Evolutionary conservation across 208 protist species (phyloP).

Genomic region (Willaertia magna): DNA sequence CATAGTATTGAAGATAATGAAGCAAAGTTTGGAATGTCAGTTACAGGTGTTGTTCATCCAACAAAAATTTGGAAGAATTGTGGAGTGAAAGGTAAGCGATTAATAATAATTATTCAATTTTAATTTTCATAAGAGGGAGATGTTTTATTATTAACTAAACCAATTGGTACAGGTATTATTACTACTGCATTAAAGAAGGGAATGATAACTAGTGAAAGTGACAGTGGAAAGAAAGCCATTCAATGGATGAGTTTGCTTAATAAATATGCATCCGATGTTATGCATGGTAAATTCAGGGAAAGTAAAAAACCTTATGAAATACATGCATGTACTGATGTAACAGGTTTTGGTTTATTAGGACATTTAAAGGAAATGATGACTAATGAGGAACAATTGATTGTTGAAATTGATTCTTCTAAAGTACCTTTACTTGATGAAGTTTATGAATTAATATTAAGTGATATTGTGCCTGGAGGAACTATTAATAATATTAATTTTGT

Average conservation of each 20-base stretch:
- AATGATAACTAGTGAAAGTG: background rate
- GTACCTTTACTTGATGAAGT: background rate
- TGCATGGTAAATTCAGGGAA: background rate
- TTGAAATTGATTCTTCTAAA: background rate
- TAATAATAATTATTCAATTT: no score
- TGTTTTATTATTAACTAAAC: slow-evolving; percentile 52
- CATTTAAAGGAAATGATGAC: slow-evolving; percentile 27
- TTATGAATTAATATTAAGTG: background rate
- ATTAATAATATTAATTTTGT: slow-evolving; percentile 8
- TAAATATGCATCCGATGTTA: background rate
- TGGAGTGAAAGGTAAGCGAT: no score
- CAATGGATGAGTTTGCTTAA: background rate
- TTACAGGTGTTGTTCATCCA: slow-evolving; percentile 26
- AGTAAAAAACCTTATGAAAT: slow-evolving; percentile 6
- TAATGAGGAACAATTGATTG: background rate
- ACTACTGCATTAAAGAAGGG: slow-evolving; percentile 26
- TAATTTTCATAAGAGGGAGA: slow-evolving; percentile 33
- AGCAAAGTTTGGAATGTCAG: slow-evolving; percentile 33
- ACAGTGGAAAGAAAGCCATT: background rate
- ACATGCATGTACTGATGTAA: slow-evolving; percentile 50
- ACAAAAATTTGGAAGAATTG: slow-evolving; percentile 25
- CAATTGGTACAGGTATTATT: slow-evolving; percentile 38
- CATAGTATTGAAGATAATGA: slow-evolving; percentile 35
- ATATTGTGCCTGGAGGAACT: slow-evolving; percentile 4
- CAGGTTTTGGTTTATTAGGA: slow-evolving; percentile 51